phyloP scores from a whole-genome alignment of 140 eudicot species.

The Cichorium intybus region DNA sequence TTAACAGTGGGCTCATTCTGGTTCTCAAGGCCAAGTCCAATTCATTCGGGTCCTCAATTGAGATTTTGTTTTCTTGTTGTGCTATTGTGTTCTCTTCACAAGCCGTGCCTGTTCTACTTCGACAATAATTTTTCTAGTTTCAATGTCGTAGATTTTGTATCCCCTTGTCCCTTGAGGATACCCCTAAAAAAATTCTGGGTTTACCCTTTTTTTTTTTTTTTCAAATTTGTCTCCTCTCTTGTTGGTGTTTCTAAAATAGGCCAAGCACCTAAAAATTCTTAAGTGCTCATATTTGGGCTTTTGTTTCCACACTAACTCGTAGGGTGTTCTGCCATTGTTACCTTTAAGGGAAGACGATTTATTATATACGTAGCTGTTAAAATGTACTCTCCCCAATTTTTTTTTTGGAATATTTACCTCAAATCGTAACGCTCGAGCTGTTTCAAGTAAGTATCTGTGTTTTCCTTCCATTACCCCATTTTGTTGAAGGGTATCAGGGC shows the following conservation, averaged over 20 bases:
- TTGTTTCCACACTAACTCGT: neutral
- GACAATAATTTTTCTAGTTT: neutral
- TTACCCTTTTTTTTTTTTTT: neutral
- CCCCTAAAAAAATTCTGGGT: neutral
- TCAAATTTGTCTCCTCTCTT: neutral
- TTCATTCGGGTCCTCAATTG: neutral
- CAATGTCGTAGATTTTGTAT: neutral
- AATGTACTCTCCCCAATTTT: too few species aligned
- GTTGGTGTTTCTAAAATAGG: neutral
- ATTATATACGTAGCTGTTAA: neutral
- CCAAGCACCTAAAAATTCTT: neutral
- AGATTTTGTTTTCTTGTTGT: neutral
- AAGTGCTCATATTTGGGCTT: too few species aligned
- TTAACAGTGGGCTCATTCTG: neutral
- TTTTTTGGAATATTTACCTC: too few species aligned
- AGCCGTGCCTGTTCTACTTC: neutral
- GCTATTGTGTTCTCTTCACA: neutral
- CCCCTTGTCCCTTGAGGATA: constrained; percentile 2
- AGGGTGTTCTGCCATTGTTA: neutral
- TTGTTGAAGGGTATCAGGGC: too few species aligned
- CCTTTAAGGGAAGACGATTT: neutral
- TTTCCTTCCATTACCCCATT: too few species aligned
- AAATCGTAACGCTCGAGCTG: too few species aligned
- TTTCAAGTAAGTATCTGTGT: too few species aligned
- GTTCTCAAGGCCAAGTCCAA: neutral